Evolutionary conservation across 805 yeast species (phyloP), one percentile per base, ranked within the genome.

Genomic region (Teunomyces tritomae): DNA sequence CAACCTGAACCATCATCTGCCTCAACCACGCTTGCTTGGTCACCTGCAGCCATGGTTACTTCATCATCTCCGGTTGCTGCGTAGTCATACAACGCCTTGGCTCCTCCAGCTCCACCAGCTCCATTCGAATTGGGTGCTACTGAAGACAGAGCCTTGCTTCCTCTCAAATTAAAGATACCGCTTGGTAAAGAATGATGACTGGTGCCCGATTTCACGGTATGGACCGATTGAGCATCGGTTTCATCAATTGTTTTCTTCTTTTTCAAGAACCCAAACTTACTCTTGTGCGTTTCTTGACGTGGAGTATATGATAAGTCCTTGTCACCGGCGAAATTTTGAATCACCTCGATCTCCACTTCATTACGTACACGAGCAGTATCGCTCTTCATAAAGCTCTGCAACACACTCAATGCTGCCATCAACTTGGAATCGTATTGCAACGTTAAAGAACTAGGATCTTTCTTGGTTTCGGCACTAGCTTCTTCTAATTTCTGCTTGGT

Each of bases 1-100:
- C 99, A 92, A 0, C 99, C 99, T 13, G 89, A 82, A 0, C 97
- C 97, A 52, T 88, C 91, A 62, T 94, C 98, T 1, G 70, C 69
- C 43, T 79, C 83, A 0, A 84, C 46, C 3, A 92, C 76, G 3
- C 69, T 68, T 35, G 91, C 67, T 1, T 63, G 58, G 28, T 87
- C 95, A 8, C 91, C 90, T 0, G 79, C 76, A 5, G 59, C 45
- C 0, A 91, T 70, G 1, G 80, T 64, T 0, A 83, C 71, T 67
- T 94, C 98, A 59, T 90, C 97, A 20, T 75, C 79, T 3, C 90
- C 96, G 8, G 78, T 67, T 1, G 90, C 83, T 5, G 71, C 65
- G 63, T 88, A 91, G 1, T 74, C 74, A 57, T 85, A 90, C 24
- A 86, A 56, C 0, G 87, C 96, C 44, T 72, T 74, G 10, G 72